Evolutionary conservation across 257 asterid genomes (phyloP).

Genomic region (Solanum sejunctum): DNA sequence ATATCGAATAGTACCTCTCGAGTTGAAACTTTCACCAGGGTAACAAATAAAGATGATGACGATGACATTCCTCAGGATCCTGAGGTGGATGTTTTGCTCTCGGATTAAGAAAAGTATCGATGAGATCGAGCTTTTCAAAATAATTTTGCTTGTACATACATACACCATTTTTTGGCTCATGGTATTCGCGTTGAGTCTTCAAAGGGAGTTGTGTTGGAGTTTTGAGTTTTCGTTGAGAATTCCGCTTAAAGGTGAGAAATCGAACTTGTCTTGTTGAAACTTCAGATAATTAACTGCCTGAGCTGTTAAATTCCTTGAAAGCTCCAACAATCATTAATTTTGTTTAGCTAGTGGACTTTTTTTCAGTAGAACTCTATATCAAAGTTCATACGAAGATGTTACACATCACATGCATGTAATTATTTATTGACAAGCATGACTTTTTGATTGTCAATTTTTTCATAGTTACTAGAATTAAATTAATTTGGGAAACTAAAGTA

Average conservation of each 20-base stretch:
- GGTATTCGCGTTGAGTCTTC: background rate
- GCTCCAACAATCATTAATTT: background rate
- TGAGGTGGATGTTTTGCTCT: slow-evolving; percentile 69
- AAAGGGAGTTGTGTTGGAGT: background rate
- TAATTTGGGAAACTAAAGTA: background rate
- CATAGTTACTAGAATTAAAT: background rate
- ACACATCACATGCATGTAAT: background rate
- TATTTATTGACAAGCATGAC: background rate
- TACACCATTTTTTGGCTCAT: background rate
- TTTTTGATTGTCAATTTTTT: background rate
- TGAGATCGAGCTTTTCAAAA: background rate
- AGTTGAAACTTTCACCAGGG: slow-evolving; percentile 11
- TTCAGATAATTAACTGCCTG: background rate
- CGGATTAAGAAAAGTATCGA: slow-evolving; percentile 33
- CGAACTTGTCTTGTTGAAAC: background rate
- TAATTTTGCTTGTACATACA: background rate
- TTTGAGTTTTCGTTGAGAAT: background rate
- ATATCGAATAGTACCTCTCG: background rate
- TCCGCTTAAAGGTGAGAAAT: background rate
- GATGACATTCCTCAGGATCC: slow-evolving; percentile 39
- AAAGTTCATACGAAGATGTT: background rate
- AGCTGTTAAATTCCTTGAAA: background rate
- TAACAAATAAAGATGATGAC: slow-evolving; percentile 47
- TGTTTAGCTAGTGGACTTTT: background rate
- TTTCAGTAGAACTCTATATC: background rate